Base-by-base conservation (phyloP, 2,329 filamentous ascomycete species). In the Calonectria pseudoreteaudii region DNA sequence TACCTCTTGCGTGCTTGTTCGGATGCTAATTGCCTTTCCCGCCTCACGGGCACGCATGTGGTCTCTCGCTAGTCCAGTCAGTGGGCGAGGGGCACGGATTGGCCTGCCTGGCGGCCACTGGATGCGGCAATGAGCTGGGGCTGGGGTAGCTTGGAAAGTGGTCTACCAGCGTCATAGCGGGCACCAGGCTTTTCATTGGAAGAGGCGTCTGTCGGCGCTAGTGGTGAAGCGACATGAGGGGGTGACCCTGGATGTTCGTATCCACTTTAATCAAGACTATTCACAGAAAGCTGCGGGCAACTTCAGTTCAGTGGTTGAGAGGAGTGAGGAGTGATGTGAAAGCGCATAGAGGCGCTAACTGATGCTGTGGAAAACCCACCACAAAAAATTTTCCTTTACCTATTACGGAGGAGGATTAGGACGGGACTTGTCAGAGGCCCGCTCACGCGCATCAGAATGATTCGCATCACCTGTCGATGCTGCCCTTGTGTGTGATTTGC, bases 231-330 rank as follows among this genome's bases (percentile, higher is more conserved):
- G 52, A 62, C 52, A 67, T 64, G 70, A 62, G 49, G 49, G 70
- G 31, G 66, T 69, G 31, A 68, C 75, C 78, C 70, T 79, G 69
- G 71, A 56, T 62, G n/a, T 31, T 49, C 58, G 64, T 75, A 31
- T 41, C 74, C 78, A 78, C 73, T 75, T 66, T 73, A 65, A 77
- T 76, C 50, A 74, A 77, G 76, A 73, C 73, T 73, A 74, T 73
- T 74, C 67, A 72, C 70, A 74, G 75, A 66, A 53, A 71, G 62
- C 70, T 62, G 72, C 31, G 49, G 53, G 67, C 50, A 30, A 66
- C 18, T 11, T 44, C 30, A 36, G 62, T 69, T 74, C 66, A 74
- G 53, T 68, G 71, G 60, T 50, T 26, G 71, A 60, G 38, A 50
- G 64, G 31, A 36, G 66, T 49, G 44, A 71, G 28, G 68, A 26